phyloP scores from a whole-genome alignment of 2,329 filamentous ascomycete genomes.

The Paraconiothyrium brasiliense region DNA sequence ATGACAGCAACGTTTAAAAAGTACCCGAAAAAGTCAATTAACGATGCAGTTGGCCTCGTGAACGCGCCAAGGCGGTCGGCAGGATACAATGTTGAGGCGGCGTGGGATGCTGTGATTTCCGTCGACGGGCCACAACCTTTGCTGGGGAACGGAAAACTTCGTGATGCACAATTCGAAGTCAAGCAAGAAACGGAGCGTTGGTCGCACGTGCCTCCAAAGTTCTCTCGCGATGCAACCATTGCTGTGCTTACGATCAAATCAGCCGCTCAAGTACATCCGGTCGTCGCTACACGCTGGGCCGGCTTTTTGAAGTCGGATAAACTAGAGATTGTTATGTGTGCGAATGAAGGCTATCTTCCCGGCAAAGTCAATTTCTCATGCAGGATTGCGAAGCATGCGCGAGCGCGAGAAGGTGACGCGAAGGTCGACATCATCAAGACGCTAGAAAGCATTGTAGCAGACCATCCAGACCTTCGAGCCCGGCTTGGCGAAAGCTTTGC shows the following conservation, averaged over 20 bases:
- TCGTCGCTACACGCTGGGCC: conserved; percentile 74
- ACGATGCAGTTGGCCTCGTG: conserved; percentile 69
- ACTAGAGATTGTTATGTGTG: conserved; percentile 71
- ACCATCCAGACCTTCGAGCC: conserved; percentile 50
- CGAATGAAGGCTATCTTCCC: conserved; percentile 71
- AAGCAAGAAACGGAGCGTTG: conserved; percentile 69
- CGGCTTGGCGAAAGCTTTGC: conserved; percentile 71
- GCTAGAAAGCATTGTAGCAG: conserved; percentile 61
- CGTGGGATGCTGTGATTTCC: conserved; percentile 67
- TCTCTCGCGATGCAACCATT: conserved; percentile 69
- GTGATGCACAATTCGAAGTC: conserved; percentile 66
- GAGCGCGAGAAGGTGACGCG: conserved; percentile 56
- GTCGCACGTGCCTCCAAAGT: conserved; percentile 69
- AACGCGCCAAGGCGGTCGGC: conserved; percentile 73
- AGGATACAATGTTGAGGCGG: conserved; percentile 66
- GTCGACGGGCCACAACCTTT: conserved; percentile 63
- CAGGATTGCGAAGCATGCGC: conserved; percentile 66
- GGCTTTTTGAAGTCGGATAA: conserved; percentile 66
- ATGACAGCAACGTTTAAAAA: conserved; percentile 69
- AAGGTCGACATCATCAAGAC: conserved; percentile 71
- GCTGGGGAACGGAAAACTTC: conserved; percentile 59
- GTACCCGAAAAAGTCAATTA: conserved; percentile 69
- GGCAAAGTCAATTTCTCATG: conserved; percentile 74
- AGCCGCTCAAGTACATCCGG: conserved; percentile 70
- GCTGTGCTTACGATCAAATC: conserved; percentile 71